Evolutionary conservation across 257 asterid species (phyloP).

Genomic region (Salvia splendens): DNA sequence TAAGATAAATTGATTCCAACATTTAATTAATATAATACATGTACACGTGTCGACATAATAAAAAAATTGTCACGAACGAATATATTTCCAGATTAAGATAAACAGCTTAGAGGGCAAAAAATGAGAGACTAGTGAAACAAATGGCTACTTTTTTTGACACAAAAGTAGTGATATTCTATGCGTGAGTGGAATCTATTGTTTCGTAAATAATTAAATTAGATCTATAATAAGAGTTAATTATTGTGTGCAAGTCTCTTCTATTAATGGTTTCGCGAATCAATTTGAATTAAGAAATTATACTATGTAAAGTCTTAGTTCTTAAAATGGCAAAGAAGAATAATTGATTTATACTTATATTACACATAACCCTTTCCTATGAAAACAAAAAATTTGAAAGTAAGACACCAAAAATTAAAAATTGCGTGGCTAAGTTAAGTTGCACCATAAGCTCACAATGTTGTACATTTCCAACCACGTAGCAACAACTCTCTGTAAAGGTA

Average conservation of each 20-base stretch:
- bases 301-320: too few species aligned
- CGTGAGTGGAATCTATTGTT: conserved; percentile 17
- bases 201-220: background rate
- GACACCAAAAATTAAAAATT: too few species aligned
- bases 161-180: conserved; percentile 18
- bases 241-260: conserved; percentile 4
- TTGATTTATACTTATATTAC: too few species aligned
- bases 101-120: background rate
- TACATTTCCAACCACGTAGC: too few species aligned
- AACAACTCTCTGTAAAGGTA: too few species aligned
- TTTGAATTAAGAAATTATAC: too few species aligned
- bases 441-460: too few species aligned
- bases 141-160: background rate
- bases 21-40: background rate
- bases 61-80: background rate
- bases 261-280: too few species aligned
- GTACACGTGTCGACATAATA: conserved; percentile 3
- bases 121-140: background rate
- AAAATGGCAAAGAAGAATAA: too few species aligned
- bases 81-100: background rate
- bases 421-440: too few species aligned
- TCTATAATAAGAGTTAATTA: background rate
- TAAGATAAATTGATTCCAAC: background rate
- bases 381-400: too few species aligned
- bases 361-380: too few species aligned